These are phyloP conservation scores for Lenzites betulinus DNA, from an alignment of 768 basidiomycete species.

Conservation along the genomic window DNA sequence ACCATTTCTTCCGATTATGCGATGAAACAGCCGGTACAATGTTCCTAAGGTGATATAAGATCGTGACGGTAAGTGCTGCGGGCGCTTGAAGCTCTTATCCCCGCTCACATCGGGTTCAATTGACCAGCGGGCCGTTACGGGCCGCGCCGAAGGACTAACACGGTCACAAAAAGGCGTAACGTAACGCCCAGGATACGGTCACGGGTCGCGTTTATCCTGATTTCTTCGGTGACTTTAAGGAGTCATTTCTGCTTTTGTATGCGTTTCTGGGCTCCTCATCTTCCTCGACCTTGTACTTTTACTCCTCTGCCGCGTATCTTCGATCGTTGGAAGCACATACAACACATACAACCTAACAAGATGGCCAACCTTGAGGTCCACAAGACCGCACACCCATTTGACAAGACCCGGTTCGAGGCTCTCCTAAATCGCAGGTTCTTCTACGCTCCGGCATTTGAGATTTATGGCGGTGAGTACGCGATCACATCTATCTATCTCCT, in stretches of 20 bases:
- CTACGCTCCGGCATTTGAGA: conserved; percentile 97
- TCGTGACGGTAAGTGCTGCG: background rate
- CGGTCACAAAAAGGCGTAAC: background rate
- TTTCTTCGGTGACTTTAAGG: conserved; percentile 12
- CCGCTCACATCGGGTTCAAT: too few relatives aligned
- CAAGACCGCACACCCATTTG: conserved; percentile 85
- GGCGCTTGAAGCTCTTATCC: too few relatives aligned
- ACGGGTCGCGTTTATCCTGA: conserved; percentile 25
- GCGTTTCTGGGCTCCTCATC: conserved; percentile 13
- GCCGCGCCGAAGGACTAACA: too few relatives aligned
- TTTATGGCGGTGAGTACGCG: conserved; percentile 83
- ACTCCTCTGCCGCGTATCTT: conserved; percentile 10
- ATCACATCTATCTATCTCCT: background rate
- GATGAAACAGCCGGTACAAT: background rate
- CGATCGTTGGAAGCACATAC: conserved; percentile 8
- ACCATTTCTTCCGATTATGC: background rate
- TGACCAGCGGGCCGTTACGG: too few relatives aligned
- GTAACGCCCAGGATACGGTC: conserved; percentile 6
- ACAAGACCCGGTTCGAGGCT: conserved; percentile 82
- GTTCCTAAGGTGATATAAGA: background rate
- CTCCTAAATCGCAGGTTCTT: conserved; percentile 92
- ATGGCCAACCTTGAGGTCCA: conserved; percentile 49
- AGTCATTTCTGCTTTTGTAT: background rate
- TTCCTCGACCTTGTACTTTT: conserved; percentile 19
- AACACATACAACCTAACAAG: conserved; percentile 5